Conservation (phyloP, 2,329 filamentous ascomycete genomes). For the Albophoma yamanashiensis region DNA sequence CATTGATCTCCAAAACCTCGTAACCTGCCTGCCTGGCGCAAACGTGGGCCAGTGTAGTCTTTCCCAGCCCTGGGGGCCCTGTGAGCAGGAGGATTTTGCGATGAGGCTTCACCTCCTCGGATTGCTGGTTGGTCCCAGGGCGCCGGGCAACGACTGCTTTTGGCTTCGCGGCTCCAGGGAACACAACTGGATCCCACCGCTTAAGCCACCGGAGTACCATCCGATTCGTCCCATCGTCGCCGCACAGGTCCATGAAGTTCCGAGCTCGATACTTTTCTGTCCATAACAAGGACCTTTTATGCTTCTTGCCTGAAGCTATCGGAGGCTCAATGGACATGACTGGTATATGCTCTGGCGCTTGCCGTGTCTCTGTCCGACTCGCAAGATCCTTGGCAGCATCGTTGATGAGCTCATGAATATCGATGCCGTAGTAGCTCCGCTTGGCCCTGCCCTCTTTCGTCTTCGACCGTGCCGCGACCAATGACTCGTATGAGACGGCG, state of each 20-base stretch:
- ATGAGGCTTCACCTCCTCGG: conserved; percentile 64
- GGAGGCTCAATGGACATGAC: conserved; percentile 28
- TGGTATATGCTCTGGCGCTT: conserved; percentile 18
- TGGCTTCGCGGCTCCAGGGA: conserved; percentile 60
- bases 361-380: conserved; percentile 16
- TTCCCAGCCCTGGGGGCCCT: conserved; percentile 85
- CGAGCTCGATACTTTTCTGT: conserved; percentile 94
- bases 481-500: conserved; percentile 49
- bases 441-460: conserved; percentile 58
- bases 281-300: conserved; percentile 60
- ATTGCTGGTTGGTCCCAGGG: conserved; percentile 29
- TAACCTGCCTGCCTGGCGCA: conserved; percentile 94
- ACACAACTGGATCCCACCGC: conserved; percentile 85
- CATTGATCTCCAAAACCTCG: conserved; percentile 94
- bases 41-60: conserved; percentile 93
- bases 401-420: conserved; percentile 76
- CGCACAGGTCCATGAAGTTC: conserved; percentile 86
- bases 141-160: conserved; percentile 35
- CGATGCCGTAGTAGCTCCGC: conserved; percentile 80
- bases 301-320: conserved; percentile 21
- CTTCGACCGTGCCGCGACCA: conserved; percentile 57
- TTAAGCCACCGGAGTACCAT: conserved; percentile 89
- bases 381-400: conserved; percentile 52
- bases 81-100: conserved; percentile 84
- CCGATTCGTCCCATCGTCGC: conserved; percentile 88